A percentile compares a stretch with the other conserved stretches of the same genome.
Evolutionary conservation across 441 rosid species (phyloP).

Genomic region (Bocquillonia castaneifolia): DNA sequence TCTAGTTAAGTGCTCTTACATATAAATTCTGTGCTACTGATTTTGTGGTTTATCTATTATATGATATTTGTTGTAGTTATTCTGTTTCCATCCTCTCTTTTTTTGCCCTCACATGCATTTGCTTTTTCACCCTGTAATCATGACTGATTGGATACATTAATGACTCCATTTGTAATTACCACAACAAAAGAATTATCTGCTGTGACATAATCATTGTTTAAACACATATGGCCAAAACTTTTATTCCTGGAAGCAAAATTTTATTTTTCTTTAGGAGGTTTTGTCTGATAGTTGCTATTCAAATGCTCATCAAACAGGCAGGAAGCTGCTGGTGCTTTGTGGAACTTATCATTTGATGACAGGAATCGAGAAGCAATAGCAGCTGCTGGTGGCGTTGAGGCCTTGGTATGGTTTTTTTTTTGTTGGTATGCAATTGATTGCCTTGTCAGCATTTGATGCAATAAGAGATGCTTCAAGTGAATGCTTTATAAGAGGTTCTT

Average conservation of each 20-base stretch:
- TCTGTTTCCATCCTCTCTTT: background rate
- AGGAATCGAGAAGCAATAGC: conserved; percentile 95
- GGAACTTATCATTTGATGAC: conserved; percentile 94
- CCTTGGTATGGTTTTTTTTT: conserved; percentile 60
- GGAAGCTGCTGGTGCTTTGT: conserved; percentile 97
- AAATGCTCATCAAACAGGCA: conserved; percentile 50
- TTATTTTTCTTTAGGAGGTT: background rate
- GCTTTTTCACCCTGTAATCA: background rate
- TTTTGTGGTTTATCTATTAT: background rate
- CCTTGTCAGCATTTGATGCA: background rate
- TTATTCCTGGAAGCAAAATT: conserved; percentile 6
- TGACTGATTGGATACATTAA: background rate
- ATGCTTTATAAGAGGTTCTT: background rate
- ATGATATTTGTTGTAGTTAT: background rate
- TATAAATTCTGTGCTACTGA: background rate
- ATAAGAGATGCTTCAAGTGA: conserved; percentile 9
- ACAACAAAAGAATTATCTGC: background rate
- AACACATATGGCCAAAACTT: background rate
- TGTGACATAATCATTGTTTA: background rate
- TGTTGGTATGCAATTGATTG: background rate
- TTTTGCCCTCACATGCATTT: background rate
- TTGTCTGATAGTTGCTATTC: conserved; percentile 15
- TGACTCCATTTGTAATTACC: background rate
- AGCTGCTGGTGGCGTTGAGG: conserved; percentile 91
- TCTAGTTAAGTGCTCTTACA: conserved; percentile 1